These are phyloP conservation scores for Phaeosphaeriaceae sp. DNA, from an alignment of 2,329 filamentous ascomycete species.

Conservation along the genomic window DNA sequence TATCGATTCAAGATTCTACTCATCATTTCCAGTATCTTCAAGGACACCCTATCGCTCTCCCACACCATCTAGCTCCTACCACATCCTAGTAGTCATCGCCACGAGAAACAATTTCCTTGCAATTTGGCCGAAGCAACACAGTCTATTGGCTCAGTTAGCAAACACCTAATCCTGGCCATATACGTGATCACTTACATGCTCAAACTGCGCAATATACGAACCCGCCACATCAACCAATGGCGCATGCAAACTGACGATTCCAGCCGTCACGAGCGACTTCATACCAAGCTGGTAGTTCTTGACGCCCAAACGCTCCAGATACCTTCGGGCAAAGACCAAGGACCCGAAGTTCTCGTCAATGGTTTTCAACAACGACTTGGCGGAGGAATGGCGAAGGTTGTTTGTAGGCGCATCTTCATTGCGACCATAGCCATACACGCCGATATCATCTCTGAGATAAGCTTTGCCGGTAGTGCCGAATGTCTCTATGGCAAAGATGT, in stretches of 20 bases:
- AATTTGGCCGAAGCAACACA: conserved; percentile 2
- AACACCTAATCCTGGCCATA: neutral
- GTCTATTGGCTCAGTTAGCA: neutral
- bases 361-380: conserved; percentile 80
- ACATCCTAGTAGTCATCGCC: neutral
- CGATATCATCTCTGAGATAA: conserved; percentile 79
- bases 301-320: conserved; percentile 84
- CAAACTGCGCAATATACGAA: conserved; percentile 90
- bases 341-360: conserved; percentile 97
- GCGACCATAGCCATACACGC: conserved; percentile 69
- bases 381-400: conserved; percentile 75
- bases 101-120: conserved; percentile 1
- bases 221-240: conserved; percentile 89
- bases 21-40: too few species aligned
- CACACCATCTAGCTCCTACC: neutral
- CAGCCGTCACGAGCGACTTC: conserved; percentile 79
- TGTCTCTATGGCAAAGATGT: conserved; percentile 93
- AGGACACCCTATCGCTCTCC: too few species aligned
- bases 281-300: conserved; percentile 91
- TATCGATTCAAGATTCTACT: too few species aligned
- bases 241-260: conserved; percentile 87
- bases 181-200: conserved; percentile 74
- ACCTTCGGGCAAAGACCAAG: conserved; percentile 84
- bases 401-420: conserved; percentile 71
- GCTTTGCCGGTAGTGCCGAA: conserved; percentile 93